Base-by-base conservation (phyloP, 352 stramenopile species). In the Pythium angustatum region DNA sequence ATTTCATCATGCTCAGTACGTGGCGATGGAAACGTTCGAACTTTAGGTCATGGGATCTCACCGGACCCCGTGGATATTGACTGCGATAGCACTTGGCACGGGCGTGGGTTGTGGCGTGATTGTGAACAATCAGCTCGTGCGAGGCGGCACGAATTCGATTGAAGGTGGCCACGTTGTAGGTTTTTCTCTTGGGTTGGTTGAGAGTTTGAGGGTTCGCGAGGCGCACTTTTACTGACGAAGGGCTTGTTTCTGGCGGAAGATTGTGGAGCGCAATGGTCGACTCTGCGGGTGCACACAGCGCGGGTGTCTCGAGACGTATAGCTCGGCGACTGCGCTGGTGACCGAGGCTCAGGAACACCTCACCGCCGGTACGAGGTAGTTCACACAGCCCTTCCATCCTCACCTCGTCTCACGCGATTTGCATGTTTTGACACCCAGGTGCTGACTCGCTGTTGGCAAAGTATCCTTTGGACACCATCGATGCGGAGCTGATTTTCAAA, bases 1-100 rank as follows among this genome's bases (percentile, higher is more conserved):
- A 87, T 58, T 91, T 93, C 45, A 79, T 93, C 71, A 95, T 95
- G 86, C 64, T 95, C 15, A 93, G 86, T 95, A 81, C 54, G 76
- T 68, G 3, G 17, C n/a, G n/a, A n/a, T 63, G 43, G 27, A 24
- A 36, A 14, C 14, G 6, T 17, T 31, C 0, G 5, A 27, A 0
- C 27, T 55, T 5, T 43, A 6, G 43, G 14, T 22, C 1, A 53
- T 11, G 19, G 38, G 10, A 22, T 14, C 14, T 14, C 8, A 24
- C 14, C 26, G 40, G n/a, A 38, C 7, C 33, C 15, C 5, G 19
- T 47, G 40, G 26, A 0, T 27, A 21, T 15, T 27, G 11, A 21
- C 12, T 45, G 24, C 14, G 7, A 40, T 48, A 2, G 26, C 36
- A 94, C 73, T 94, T 22, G 86, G 86, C 8, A 94, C 84, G 3